Evolutionary conservation across 805 yeast genomes (phyloP), one percentile per base, ranked within the genome.

Genomic region (Kodamaea hsintzibuensis): DNA sequence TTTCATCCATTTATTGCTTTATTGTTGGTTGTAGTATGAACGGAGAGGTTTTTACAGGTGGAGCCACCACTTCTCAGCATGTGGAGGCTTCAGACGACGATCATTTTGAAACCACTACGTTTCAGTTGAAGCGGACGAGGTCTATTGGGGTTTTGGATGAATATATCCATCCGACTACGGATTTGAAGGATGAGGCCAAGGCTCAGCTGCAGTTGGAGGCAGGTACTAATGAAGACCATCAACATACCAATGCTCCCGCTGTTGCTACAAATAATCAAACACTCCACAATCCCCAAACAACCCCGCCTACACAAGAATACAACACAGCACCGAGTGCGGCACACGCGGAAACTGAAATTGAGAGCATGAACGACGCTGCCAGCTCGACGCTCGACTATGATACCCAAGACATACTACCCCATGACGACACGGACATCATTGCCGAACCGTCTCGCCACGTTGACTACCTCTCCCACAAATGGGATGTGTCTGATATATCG

Each of bases 401-500:
- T 13, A 62, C 68, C 37, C 75, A 73, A 3, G 78, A 72, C 38
- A 62, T 77, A 42, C 62, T 74, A 22, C 86, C 88, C n/a, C 95
- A 87, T 62, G 98, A 92, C 70, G 98, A 92, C 70, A 82, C 84
- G 33, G 96, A 88, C 64, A 77, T 92, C 38, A 82, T 81, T 50
- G 82, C 83, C 60, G 95, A 88, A 63, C 97, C 98, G 3, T 82
- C 88, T 49, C 82, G 86, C 52, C 98, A 92, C 66, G 99, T 95
- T 7, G 99, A 95, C 73, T 95, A 95, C 70, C 78, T 95, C 50
- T 89, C 97, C 3, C 97, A 95, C 68, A 81, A 95, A 68, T 95
- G 99, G 99, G 90, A 91, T 62, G 98, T 92, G 59, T 74, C 84
- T 4, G 99, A 95, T 67, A 89, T 95, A 30, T 89, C 96, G 10